Percentiles rank a stretch among this genome's conserved stretches.
These are phyloP conservation scores for Calvatia gigantea DNA, from an alignment of 768 basidiomycete genomes.

Conservation along the genomic window DNA sequence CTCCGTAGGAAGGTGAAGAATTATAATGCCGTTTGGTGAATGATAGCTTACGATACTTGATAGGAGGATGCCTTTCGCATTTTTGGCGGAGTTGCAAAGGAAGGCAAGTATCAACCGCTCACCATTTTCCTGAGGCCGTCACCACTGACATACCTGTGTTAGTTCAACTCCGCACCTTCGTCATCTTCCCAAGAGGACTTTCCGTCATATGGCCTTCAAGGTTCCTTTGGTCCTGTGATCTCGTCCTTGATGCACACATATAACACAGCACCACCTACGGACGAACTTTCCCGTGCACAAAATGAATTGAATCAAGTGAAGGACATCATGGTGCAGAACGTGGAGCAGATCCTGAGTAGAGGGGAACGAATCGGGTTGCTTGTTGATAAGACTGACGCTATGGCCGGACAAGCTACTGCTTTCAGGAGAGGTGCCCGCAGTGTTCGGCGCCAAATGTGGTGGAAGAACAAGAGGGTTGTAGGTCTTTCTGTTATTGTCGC, in stretches of 20 bases:
- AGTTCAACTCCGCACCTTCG: conserved; percentile 64
- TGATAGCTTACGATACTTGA: conserved; percentile 3
- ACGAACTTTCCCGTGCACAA: conserved; percentile 89
- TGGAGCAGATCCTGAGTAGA: conserved; percentile 90
- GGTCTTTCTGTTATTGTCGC: conserved; percentile 69
- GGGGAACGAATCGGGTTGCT: conserved; percentile 95
- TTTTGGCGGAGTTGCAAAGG: conserved; percentile 82
- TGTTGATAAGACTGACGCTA: conserved; percentile 95
- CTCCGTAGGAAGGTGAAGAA: conserved; percentile 73
- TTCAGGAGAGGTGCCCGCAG: conserved; percentile 86
- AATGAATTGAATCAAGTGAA: conserved; percentile 87
- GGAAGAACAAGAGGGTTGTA: conserved; percentile 74
- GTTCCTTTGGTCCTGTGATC: conserved; percentile 66
- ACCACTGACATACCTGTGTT: conserved; percentile 3
- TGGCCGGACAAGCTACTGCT: conserved; percentile 91
- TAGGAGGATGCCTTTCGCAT: conserved; percentile 92
- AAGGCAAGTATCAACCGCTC: conserved; percentile 40
- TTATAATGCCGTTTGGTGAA: neutral
- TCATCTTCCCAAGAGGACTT: conserved; percentile 55
- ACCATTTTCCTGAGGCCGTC: conserved; percentile 4
- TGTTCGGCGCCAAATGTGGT: conserved; percentile 87
- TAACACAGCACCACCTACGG: conserved; percentile 82
- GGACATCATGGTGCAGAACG: conserved; percentile 98
- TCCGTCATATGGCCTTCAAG: conserved; percentile 67
- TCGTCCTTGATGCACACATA: conserved; percentile 80